These are phyloP conservation scores for Lunasporangiospora selenospora DNA, from an alignment of 192 early-diverging fungal species.

Conservation along the genomic window DNA sequence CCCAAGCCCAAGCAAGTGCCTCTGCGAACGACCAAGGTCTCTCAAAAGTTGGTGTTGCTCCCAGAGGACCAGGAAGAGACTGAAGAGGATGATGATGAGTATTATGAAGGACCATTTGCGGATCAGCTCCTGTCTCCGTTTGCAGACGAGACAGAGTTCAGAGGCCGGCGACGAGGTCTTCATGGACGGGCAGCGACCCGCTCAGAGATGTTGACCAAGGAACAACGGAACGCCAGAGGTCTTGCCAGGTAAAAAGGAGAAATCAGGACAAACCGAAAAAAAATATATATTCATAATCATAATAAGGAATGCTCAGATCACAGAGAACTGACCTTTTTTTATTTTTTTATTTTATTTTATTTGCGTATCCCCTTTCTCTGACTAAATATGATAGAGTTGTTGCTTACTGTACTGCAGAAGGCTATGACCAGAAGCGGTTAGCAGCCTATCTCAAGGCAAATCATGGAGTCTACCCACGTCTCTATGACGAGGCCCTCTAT, in stretches of 20 bases:
- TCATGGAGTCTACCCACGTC: slow-evolving; percentile 58
- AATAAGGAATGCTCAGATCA: neutral
- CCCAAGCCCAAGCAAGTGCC: slow-evolving; percentile 61
- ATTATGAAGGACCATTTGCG: slow-evolving; percentile 4
- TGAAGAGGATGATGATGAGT: slow-evolving; percentile 27
- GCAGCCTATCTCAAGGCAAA: slow-evolving; percentile 51
- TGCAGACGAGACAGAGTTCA: slow-evolving; percentile 20
- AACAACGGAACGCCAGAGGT: slow-evolving; percentile 51
- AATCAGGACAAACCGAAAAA: neutral
- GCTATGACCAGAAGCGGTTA: slow-evolving; percentile 55
- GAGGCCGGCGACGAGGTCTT: slow-evolving; percentile 26
- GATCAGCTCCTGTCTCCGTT: slow-evolving; percentile 26
- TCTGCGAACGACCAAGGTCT: slow-evolving; percentile 85
- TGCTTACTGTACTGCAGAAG: slow-evolving; percentile 80
- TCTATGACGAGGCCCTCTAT: slow-evolving; percentile 63
- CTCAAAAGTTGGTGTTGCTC: slow-evolving; percentile 88
- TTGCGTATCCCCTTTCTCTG: too few relatives aligned
- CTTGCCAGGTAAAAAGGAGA: slow-evolving; percentile 46
- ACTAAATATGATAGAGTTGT: slow-evolving; percentile 73
- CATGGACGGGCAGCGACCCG: slow-evolving; percentile 51
- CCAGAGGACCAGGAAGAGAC: slow-evolving; percentile 56
- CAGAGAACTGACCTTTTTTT: neutral
- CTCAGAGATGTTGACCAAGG: slow-evolving; percentile 62
- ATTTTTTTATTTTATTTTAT: too few relatives aligned
- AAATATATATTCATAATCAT: neutral